Evolutionary conservation across 257 asterid genomes (phyloP).

Genomic region (Solanum etuberosum): DNA sequence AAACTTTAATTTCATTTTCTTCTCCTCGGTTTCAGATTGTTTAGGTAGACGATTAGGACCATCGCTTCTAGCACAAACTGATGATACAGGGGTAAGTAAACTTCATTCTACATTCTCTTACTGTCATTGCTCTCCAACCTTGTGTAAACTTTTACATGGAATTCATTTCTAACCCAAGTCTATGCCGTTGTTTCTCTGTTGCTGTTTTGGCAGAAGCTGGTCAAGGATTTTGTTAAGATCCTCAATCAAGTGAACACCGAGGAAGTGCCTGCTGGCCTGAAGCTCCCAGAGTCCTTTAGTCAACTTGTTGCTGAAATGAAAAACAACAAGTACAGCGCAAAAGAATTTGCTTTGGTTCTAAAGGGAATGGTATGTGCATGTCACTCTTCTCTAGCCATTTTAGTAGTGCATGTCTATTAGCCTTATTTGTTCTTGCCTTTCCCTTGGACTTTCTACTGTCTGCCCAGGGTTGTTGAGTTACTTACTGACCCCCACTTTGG

Average conservation of each 20-base stretch:
- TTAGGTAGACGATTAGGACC: constrained; percentile 97
- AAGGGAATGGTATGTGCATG: constrained; percentile 82
- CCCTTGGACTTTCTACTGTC: background rate
- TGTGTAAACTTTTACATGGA: background rate
- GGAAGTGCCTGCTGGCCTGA: constrained; percentile 72
- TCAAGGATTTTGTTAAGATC: constrained; percentile 77
- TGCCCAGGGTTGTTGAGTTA: background rate
- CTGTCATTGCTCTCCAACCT: background rate
- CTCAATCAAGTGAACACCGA: constrained; percentile 87
- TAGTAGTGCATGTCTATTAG: background rate
- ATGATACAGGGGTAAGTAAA: constrained; percentile 81
- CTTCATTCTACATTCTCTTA: background rate
- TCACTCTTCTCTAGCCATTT: background rate
- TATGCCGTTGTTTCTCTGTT: background rate
- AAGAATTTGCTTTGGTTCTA: constrained; percentile 83
- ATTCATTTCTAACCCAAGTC: background rate
- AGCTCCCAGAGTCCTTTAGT: constrained; percentile 79
- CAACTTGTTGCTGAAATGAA: constrained; percentile 94
- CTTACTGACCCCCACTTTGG: background rate
- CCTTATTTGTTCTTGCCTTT: background rate
- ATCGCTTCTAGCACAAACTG: constrained; percentile 76
- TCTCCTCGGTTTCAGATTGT: constrained; percentile 56
- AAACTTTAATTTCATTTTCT: constrained; percentile 8
- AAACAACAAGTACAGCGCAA: constrained; percentile 61
- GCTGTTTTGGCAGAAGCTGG: constrained; percentile 60